These are phyloP conservation scores for Mycosphaerella arachidis DNA, from an alignment of 2,329 filamentous ascomycete genomes.

Conservation along the genomic window DNA sequence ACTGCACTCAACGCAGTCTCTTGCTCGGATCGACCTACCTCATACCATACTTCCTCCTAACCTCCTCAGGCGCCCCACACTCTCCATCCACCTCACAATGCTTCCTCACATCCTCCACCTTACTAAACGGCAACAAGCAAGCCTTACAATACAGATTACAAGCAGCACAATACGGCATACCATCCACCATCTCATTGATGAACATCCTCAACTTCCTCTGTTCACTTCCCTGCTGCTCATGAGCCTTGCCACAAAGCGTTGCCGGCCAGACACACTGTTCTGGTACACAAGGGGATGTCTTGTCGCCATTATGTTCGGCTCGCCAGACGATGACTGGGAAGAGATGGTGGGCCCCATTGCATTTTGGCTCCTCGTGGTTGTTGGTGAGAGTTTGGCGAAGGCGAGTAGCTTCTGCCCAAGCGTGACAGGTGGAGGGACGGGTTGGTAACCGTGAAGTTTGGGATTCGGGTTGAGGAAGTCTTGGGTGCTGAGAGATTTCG, in stretches of 20 bases:
- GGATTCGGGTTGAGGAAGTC: background rate
- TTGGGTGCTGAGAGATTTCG: background rate
- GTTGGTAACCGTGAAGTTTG: background rate
- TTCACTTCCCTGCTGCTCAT: background rate
- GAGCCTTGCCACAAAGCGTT: background rate
- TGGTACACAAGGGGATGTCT: background rate
- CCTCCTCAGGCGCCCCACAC: background rate
- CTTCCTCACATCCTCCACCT: background rate
- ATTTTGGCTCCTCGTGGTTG: background rate
- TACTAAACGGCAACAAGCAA: background rate
- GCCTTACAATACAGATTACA: background rate
- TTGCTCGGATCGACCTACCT: no score
- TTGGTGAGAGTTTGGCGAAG: background rate
- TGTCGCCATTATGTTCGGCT: background rate
- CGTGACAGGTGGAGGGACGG: background rate
- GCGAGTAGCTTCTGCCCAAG: background rate
- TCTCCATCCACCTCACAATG: background rate
- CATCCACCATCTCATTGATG: background rate
- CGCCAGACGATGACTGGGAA: background rate
- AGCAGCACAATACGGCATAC: background rate
- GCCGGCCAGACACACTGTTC: background rate
- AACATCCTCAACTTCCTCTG: background rate
- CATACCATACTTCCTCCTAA: background rate
- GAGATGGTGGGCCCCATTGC: background rate
- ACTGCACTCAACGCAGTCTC: no score